Evolutionary conservation across 108 stramenopile genomes (phyloP).

Genomic region (Aurantiochytrium sp.): DNA sequence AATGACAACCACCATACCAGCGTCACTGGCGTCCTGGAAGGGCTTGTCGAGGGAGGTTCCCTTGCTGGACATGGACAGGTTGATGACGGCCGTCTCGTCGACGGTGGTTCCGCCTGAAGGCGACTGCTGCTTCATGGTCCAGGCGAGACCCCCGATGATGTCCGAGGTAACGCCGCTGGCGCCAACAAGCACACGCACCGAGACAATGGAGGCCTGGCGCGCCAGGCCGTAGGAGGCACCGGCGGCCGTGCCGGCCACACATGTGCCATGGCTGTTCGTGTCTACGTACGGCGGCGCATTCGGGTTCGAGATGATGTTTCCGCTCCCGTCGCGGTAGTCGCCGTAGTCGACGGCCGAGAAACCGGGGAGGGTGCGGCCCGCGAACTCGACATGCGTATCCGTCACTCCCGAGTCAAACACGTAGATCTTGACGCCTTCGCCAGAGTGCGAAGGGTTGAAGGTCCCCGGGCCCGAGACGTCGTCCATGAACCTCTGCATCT

Average conservation of each 20-base stretch:
- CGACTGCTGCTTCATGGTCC: background rate
- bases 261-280: constrained; percentile 33
- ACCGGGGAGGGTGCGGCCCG: background rate
- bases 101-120: background rate
- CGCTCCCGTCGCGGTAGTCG: background rate
- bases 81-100: constrained; percentile 1
- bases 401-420: constrained; percentile 3
- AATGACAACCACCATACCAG: constrained; percentile 7
- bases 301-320: background rate
- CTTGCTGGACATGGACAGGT: constrained; percentile 18
- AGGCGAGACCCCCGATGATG: background rate
- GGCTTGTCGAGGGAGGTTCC: background rate
- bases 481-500: background rate
- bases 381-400: background rate
- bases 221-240: background rate
- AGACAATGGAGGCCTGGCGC: background rate
- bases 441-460: background rate
- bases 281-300: background rate
- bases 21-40: background rate
- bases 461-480: background rate
- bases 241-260: constrained; percentile 33
- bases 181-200: background rate
- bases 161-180: background rate
- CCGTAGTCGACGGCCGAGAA: background rate
- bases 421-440: background rate